Conservation (phyloP, 179 eudicot genomes). For the Beta corolliflora region DNA sequence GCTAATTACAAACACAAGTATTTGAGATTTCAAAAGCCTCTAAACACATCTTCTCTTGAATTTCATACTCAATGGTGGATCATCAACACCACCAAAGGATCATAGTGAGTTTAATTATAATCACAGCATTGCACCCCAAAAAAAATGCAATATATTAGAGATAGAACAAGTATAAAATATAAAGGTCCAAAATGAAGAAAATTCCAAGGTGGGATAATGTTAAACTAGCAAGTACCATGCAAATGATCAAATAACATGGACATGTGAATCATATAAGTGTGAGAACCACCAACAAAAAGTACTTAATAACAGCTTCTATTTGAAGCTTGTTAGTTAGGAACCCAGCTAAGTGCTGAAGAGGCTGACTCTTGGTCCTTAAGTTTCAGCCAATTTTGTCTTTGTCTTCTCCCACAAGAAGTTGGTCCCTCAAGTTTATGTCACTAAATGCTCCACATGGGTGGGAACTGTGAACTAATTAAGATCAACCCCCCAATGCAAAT, state of each 20-base stretch:
- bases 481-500: not conserved
- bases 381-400: slow-evolving; percentile 12
- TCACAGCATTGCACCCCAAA: too few species aligned
- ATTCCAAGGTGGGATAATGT: not conserved
- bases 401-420: not conserved
- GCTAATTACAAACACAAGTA: too few species aligned
- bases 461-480: slow-evolving; percentile 21
- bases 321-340: slow-evolving; percentile 28
- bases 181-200: not conserved
- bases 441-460: slow-evolving; percentile 44
- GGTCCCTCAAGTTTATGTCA: slow-evolving; percentile 26
- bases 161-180: too few species aligned
- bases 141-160: too few species aligned
- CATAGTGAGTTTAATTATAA: too few species aligned
- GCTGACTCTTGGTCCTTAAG: slow-evolving; percentile 22
- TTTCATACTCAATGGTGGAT: too few species aligned
- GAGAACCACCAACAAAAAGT: slow-evolving; percentile 18
- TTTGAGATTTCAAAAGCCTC: too few species aligned
- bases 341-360: slow-evolving; percentile 19
- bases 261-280: slow-evolving; percentile 16
- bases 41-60: too few species aligned
- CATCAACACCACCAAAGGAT: too few species aligned
- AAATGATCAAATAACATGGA: slow-evolving; percentile 7
- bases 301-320: slow-evolving; percentile 21
- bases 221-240: not conserved